Evolutionary conservation across 1,284 basidiomycete species (phyloP).

Genomic region (Sporisorium iseilematis-ciliati): DNA sequence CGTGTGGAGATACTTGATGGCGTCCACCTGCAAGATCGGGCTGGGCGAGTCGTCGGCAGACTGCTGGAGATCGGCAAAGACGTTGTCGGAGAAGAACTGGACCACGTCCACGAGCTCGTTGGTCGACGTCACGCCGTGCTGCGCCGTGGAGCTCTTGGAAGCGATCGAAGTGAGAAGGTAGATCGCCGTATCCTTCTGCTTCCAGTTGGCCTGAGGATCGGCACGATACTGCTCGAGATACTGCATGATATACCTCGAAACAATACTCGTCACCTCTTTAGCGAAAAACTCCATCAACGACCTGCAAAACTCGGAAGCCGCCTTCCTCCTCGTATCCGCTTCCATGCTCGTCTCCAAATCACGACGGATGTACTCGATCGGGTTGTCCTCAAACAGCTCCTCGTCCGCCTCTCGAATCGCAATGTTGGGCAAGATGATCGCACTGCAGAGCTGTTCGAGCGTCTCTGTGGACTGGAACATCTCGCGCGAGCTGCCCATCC

Average conservation of each 20-base stretch:
- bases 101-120: slow-evolving; percentile 94
- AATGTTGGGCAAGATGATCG: slow-evolving; percentile 94
- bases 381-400: slow-evolving; percentile 97
- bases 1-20: slow-evolving; percentile 78
- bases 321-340: slow-evolving; percentile 84
- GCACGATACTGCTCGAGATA: slow-evolving; percentile 77
- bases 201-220: slow-evolving; percentile 83
- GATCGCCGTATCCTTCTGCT: slow-evolving; percentile 94
- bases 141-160: slow-evolving; percentile 82
- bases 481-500: slow-evolving; percentile 74
- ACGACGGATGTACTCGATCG: slow-evolving; percentile 91
- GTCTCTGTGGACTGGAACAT: slow-evolving; percentile 77
- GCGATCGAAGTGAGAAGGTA: slow-evolving; percentile 93
- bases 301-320: slow-evolving; percentile 91
- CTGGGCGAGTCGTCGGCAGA: slow-evolving; percentile 71
- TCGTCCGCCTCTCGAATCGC: slow-evolving; percentile 87
- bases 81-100: slow-evolving; percentile 92
- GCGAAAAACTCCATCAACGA: slow-evolving; percentile 86
- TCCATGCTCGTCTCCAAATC: slow-evolving; percentile 79
- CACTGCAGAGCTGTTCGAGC: slow-evolving; percentile 84
- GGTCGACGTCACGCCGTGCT: slow-evolving; percentile 85
- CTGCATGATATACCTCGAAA: slow-evolving; percentile 82
- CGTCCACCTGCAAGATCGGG: slow-evolving; percentile 93
- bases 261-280: slow-evolving; percentile 84
- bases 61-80: slow-evolving; percentile 88